Percentiles rank a stretch among this genome's conserved stretches.
These are phyloP conservation scores for Aegilops bicornis DNA, from an alignment of 176 grass and related monocot species.

Conservation along the genomic window DNA sequence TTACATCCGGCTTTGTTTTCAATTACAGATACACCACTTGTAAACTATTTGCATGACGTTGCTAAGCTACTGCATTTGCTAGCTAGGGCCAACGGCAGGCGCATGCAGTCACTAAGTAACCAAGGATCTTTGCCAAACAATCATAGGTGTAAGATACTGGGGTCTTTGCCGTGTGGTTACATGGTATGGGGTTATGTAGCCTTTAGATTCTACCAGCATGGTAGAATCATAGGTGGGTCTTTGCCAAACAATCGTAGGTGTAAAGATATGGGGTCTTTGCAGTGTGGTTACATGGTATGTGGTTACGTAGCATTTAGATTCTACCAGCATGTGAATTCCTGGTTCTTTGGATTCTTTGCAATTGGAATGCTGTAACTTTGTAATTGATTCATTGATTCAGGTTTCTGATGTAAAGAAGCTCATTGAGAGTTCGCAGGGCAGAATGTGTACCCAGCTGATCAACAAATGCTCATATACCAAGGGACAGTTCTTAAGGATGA, in stretches of 20 bases:
- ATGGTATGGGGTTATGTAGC: not conserved
- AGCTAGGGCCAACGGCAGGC: not conserved
- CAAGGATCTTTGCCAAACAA: not conserved
- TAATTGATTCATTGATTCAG: constrained; percentile 45
- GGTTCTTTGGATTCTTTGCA: constrained; percentile 11
- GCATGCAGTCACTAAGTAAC: not conserved
- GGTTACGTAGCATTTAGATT: not conserved
- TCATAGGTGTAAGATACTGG: not conserved
- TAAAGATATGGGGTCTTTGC: not conserved
- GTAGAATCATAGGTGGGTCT: not conserved
- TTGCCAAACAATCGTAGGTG: not conserved
- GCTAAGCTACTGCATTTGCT: not conserved
- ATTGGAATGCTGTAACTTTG: not conserved
- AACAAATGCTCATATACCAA: constrained; percentile 87
- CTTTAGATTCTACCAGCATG: too few relatives aligned
- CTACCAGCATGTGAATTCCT: not conserved
- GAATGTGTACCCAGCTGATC: constrained; percentile 69
- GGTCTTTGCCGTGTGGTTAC: not conserved
- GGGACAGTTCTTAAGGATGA: constrained; percentile 76
- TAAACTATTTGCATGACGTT: not conserved
- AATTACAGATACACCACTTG: not conserved
- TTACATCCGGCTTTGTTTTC: not conserved
- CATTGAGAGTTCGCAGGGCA: constrained; percentile 67
- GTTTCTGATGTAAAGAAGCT: constrained; percentile 67
- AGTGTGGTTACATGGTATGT: not conserved